Evolutionary conservation across 164 flowering plant genomes (phyloP).

Genomic region (Sextonia rubra): DNA sequence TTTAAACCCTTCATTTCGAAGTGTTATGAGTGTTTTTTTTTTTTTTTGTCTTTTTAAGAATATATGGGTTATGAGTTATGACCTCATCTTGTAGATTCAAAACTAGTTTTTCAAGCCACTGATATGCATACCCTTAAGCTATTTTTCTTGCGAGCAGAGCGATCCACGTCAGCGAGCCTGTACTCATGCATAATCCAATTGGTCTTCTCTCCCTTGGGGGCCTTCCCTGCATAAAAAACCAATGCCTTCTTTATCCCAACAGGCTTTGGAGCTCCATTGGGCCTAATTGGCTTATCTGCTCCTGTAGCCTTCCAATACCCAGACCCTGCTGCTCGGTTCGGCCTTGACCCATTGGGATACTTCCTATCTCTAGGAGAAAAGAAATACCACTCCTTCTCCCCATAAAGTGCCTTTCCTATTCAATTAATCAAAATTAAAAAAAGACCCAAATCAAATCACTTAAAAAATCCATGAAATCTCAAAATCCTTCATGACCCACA

Average conservation of each 20-base stretch:
- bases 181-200: conserved; percentile 30
- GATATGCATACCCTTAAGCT: conserved; percentile 14
- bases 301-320: conserved; percentile 36
- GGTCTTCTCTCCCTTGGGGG: conserved; percentile 20
- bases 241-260: conserved; percentile 24
- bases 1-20: no score
- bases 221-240: conserved; percentile 25
- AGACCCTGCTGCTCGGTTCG: conserved; percentile 20
- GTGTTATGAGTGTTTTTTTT: no score
- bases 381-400: conserved; percentile 23
- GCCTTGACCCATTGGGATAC: conserved; percentile 25
- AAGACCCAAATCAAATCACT: neutral
- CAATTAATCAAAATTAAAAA: neutral
- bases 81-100: no score
- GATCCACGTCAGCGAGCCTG: conserved; percentile 18
- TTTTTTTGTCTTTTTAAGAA: no score
- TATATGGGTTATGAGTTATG: no score
- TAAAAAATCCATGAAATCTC: neutral
- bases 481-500: neutral
- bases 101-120: neutral
- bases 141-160: conserved; percentile 15
- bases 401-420: conserved; percentile 18
- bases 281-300: conserved; percentile 24
- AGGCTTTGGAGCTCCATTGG: conserved; percentile 13
- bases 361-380: conserved; percentile 23